Evolutionary conservation across 257 asterid species (phyloP).

Genomic region (Lithospermum erythrorhizon): DNA sequence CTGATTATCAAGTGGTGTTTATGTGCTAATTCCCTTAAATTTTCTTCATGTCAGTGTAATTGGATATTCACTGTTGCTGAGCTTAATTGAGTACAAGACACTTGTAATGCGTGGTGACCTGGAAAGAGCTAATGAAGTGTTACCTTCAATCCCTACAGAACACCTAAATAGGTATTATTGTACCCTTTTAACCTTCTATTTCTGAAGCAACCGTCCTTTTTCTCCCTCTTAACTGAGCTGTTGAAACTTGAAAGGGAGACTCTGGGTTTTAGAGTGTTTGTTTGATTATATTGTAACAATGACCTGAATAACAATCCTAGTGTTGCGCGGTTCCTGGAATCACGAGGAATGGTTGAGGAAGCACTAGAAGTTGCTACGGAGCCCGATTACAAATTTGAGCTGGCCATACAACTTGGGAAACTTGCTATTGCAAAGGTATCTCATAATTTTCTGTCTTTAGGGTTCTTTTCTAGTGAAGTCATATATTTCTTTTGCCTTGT

Average conservation of each 20-base stretch:
- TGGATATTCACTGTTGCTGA: conserved; percentile 72
- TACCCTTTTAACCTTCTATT: conserved; percentile 3
- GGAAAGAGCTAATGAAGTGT: conserved; percentile 3
- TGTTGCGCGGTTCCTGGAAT: conserved; percentile 93
- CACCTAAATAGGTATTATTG: background rate
- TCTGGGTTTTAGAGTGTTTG: background rate
- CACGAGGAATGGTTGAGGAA: conserved; percentile 90
- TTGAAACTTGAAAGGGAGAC: background rate
- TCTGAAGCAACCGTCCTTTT: background rate
- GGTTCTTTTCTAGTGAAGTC: background rate
- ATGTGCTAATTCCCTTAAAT: background rate
- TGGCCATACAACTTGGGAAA: conserved; percentile 84
- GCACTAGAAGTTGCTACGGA: conserved; percentile 94
- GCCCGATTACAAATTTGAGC: conserved; percentile 91
- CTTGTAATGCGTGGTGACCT: conserved; percentile 1
- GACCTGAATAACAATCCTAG: conserved; percentile 19
- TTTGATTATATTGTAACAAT: background rate
- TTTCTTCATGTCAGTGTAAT: conserved; percentile 49
- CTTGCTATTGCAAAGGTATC: conserved; percentile 82
- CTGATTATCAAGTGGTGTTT: conserved; percentile 1
- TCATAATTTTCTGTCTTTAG: conserved; percentile 4
- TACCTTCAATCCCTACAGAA: background rate
- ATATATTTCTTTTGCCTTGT: background rate
- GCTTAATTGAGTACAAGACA: background rate
- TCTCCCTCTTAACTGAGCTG: background rate